Evolutionary conservation across 1,284 basidiomycete genomes (phyloP), one percentile per base, ranked within the genome.

Genomic region (Peniophora sp.): DNA sequence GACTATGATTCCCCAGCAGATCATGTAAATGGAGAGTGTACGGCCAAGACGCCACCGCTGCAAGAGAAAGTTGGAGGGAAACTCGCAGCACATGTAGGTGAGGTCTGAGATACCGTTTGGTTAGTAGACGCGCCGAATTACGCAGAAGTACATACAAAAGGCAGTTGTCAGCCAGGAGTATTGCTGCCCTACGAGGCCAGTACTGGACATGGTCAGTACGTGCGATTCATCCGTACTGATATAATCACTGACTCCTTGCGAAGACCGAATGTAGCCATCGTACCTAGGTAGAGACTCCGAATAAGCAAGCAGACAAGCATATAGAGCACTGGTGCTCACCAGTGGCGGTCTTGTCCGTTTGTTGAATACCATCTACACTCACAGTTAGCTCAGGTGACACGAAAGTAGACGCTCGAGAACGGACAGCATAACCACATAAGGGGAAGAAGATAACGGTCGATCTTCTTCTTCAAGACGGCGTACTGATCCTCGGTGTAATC

Each of bases 11-110:
- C 56, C 56, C 48, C 48, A 49, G 25, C 19, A 34, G 17, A 49
- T 47, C 55, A 56, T 56, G 47, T 56, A 56, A 46, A 56, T 55
- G 20, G 55, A 56, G 45, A 56, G 47, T 11, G 53, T 55, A 41
- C 50, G 50, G 11, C 55, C 55, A 53, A 56, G 52, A 22, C 49
- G 50, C 55, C 55, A 56, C 19, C 55, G 44, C 38, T 56, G 53
- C 11, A 56, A 44, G 17, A 56, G 25, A 25, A 56, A 46, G 34
- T 56, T 56, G 9, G 55, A 56, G 17, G 55, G 45, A 47, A 55
- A 49, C 48, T 49, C 48, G 32, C 32, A 36, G 35, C 48, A 49
- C 48, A 49, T 38, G 34, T 49, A 49, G 16, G 48, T 38, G 35
- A 49, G 38, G 36, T 49, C 32, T 36, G n/a, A n/a, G 9, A 34